Conservation (phyloP, 768 basidiomycete species). For the Lactarius hengduanensis region DNA sequence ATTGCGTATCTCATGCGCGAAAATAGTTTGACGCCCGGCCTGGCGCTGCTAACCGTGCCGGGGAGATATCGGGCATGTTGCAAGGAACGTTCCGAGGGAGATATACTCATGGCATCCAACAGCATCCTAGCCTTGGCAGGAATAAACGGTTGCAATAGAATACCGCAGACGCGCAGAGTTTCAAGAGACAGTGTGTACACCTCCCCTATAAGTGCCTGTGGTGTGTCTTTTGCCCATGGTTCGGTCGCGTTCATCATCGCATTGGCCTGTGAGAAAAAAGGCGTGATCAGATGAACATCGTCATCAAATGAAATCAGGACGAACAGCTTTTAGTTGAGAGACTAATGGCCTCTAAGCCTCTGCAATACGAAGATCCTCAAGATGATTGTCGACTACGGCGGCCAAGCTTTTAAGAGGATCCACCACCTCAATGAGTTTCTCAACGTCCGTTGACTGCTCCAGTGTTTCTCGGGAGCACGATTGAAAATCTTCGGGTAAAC, state of each 20-base stretch:
- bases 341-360: slow-evolving; percentile 36
- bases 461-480: neutral
- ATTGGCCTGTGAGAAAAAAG: slow-evolving; percentile 59
- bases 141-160: slow-evolving; percentile 75
- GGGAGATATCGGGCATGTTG: slow-evolving; percentile 19
- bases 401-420: slow-evolving; percentile 14
- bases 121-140: slow-evolving; percentile 56
- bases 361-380: slow-evolving; percentile 37
- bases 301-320: slow-evolving; percentile 26
- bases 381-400: slow-evolving; percentile 32
- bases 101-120: slow-evolving; percentile 55
- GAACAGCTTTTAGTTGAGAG: slow-evolving; percentile 35
- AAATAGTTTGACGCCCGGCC: slow-evolving; percentile 25
- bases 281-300: neutral
- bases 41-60: slow-evolving; percentile 13
- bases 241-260: slow-evolving; percentile 53
- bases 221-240: slow-evolving; percentile 59
- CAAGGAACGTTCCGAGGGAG: slow-evolving; percentile 37
- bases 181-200: slow-evolving; percentile 58
- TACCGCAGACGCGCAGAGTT: slow-evolving; percentile 63
- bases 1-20: slow-evolving; percentile 1
- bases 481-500: slow-evolving; percentile 23
- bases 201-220: slow-evolving; percentile 40
- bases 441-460: slow-evolving; percentile 15
- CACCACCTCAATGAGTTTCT: slow-evolving; percentile 20